Conservation (phyloP, 2,329 filamentous ascomycete genomes). For the Scedosporium apiospermum region DNA sequence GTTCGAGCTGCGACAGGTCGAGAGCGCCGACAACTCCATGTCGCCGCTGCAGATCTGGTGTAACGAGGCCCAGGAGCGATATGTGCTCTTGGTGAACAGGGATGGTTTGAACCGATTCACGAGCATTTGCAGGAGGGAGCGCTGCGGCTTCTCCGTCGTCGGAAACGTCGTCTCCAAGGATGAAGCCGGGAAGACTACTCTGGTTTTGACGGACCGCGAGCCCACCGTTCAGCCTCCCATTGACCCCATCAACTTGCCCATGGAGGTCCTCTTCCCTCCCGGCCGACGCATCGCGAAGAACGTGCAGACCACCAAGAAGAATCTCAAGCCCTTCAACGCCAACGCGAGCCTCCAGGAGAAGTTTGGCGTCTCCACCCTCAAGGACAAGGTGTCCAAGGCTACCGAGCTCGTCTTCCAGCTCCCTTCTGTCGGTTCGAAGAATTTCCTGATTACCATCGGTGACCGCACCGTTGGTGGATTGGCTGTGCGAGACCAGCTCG, state of each 20-base stretch:
- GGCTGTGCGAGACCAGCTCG: constrained; percentile 85
- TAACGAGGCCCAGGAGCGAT: constrained; percentile 92
- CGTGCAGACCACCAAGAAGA: constrained; percentile 60
- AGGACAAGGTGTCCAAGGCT: constrained; percentile 44
- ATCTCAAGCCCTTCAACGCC: constrained; percentile 64
- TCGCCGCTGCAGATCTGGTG: constrained; percentile 97
- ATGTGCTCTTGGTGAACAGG: constrained; percentile 79
- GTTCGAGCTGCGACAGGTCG: constrained; percentile 90
- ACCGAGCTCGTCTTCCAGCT: constrained; percentile 73
- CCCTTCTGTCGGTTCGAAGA: constrained; percentile 91
- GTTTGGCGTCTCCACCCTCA: not conserved
- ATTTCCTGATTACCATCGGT: constrained; percentile 92
- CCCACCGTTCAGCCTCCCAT: constrained; percentile 57
- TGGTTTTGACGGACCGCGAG: constrained; percentile 76
- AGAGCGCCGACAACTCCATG: constrained; percentile 84
- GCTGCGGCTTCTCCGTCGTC: constrained; percentile 87
- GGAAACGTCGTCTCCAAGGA: constrained; percentile 61
- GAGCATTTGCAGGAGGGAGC: constrained; percentile 59
- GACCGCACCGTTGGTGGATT: constrained; percentile 88
- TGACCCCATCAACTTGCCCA: constrained; percentile 73
- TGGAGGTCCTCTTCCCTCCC: constrained; percentile 82
- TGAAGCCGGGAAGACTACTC: constrained; percentile 54
- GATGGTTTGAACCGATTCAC: constrained; percentile 70
- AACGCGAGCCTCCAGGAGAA: constrained; percentile 49
- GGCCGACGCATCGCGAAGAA: constrained; percentile 70